Evolutionary conservation across 2,329 filamentous ascomycete genomes (phyloP).

Genomic region (Didymella glomerata): DNA sequence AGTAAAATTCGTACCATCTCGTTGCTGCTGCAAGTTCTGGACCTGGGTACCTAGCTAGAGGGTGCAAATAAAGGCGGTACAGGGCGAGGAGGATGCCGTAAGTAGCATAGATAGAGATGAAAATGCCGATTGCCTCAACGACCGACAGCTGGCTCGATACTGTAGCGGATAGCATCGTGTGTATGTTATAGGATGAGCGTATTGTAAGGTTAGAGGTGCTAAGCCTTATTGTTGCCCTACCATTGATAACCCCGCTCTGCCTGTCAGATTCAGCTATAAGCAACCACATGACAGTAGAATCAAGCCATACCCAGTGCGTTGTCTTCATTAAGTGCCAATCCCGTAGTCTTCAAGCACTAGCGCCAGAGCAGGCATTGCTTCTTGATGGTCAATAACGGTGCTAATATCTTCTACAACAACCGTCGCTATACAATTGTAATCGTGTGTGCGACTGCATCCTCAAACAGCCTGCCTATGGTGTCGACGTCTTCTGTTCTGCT

Average conservation of each 20-base stretch:
- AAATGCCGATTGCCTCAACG: not conserved
- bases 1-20: constrained; percentile 7
- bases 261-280: not conserved
- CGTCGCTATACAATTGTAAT: not conserved
- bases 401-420: not conserved
- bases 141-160: not conserved
- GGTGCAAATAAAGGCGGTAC: constrained; percentile 4
- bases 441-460: not conserved
- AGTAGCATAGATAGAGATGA: not conserved
- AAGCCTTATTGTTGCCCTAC: not conserved
- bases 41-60: constrained; percentile 2
- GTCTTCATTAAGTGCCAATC: not conserved
- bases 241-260: not conserved
- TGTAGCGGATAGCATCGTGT: not conserved
- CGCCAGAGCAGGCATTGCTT: too few species aligned
- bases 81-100: not conserved
- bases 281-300: not conserved
- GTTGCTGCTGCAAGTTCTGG: constrained; percentile 7
- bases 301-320: not conserved
- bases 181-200: not conserved
- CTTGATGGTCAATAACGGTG: too few species aligned
- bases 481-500: not conserved
- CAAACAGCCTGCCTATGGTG: not conserved
- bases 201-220: not conserved
- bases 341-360: not conserved